Evolutionary conservation across 371 early-diverging fungal genomes (phyloP), one percentile per base, ranked within the genome.

Genomic region (Mucor racemosus): DNA sequence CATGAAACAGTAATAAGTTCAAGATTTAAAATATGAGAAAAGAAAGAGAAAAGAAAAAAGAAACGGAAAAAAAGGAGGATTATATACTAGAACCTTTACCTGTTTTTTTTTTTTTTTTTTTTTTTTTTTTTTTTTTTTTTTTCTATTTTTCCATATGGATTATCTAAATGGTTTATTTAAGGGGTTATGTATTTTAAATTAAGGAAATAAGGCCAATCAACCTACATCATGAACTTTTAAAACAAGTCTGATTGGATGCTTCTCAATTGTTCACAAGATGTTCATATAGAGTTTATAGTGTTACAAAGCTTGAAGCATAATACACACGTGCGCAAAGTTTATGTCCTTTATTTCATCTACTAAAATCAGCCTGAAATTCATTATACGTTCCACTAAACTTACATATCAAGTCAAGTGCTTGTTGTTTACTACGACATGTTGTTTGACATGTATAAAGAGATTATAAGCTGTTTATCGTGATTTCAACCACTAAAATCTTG

Each of bases 151-250:
- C n/a, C 41, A 13, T 41, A 60, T 41, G 14, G 54, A 14, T n/a
- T n/a, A 21, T 21, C 26, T 50, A 26, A 50, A 50, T 13, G 50
- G 21, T 26, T 50, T 50, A 26, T 50, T 36, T 50, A 35, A 60
- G 61, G 60, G 48, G 19, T 35, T 55, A 7, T 26, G 8, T 17
- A n/a, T 35, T 61, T 34, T 34, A 31, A 55, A 31, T 21, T 55
- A 55, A 64, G 46, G 40, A 44, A 62, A 38, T 7, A 17, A 21
- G 21, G 21, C 65, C 65, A 53, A 65, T 59, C 65, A 65, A 56
- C 62, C 48, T 55, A 56, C 56, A 57, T 46, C 67, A 57, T 62
- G 62, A 62, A 57, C 62, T 60, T 57, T 44, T 57, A 44, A 57
- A 42, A 46, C 31, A 41, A n/a, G 44, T 34, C 21, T 64, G 64